Evolutionary conservation across 2,329 filamentous ascomycete species (phyloP).

Genomic region (Aspergillus terreus): DNA sequence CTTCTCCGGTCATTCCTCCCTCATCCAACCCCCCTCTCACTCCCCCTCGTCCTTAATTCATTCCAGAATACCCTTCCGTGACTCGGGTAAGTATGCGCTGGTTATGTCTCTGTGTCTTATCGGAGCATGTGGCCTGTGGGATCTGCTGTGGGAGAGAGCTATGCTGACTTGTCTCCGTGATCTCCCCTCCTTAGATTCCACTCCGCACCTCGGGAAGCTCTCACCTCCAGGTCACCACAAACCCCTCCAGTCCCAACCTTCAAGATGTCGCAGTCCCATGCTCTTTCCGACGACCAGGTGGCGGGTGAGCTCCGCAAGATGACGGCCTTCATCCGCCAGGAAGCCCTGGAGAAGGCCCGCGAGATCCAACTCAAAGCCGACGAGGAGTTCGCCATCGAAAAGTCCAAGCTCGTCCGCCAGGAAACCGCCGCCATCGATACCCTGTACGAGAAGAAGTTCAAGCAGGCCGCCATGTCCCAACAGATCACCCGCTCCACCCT

Average conservation of each 20-base stretch:
- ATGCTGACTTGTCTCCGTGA: conserved; percentile 14
- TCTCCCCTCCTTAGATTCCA: conserved; percentile 10
- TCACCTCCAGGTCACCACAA: neutral
- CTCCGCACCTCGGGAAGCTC: conserved; percentile 16
- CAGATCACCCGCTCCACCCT: conserved; percentile 97
- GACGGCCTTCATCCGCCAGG: conserved; percentile 99
- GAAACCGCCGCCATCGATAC: conserved; percentile 90
- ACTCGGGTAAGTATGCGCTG: neutral
- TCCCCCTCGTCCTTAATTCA: neutral
- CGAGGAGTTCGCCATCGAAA: conserved; percentile 98
- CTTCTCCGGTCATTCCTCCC: neutral
- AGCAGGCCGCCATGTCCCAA: conserved; percentile 96
- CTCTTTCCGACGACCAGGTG: conserved; percentile 97
- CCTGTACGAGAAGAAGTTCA: conserved; percentile 98
- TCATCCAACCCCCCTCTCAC: neutral
- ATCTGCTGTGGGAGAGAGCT: neutral
- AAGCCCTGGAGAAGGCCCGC: conserved; percentile 92
- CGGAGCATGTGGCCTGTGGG: neutral
- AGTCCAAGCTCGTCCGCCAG: conserved; percentile 95
- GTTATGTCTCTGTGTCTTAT: neutral
- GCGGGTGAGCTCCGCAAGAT: conserved; percentile 98
- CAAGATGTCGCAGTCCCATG: conserved; percentile 88
- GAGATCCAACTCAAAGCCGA: conserved; percentile 98
- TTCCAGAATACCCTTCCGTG: neutral
- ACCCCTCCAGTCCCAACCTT: conserved; percentile 26